phyloP scores from a whole-genome alignment of 495 filamentous ascomycete species.

The Acidomyces sp. region DNA sequence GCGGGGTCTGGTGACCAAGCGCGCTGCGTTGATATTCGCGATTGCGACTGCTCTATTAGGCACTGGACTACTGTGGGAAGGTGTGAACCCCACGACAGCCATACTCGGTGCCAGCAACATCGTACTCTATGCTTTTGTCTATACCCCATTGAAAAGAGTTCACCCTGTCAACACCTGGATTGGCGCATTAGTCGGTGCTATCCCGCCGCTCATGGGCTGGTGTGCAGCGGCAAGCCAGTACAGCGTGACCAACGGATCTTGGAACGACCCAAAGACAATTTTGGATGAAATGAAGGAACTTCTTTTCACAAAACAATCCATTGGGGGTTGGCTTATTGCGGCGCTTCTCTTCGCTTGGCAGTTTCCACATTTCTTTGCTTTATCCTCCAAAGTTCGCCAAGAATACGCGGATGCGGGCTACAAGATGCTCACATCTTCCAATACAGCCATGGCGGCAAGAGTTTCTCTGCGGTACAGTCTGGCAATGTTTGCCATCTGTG shows the following conservation, averaged over 20 bases:
- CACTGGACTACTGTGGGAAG: constrained; percentile 59
- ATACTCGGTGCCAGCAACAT: constrained; percentile 80
- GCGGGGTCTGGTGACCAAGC: constrained; percentile 60
- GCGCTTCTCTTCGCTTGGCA: constrained; percentile 87
- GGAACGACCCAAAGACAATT: constrained; percentile 20
- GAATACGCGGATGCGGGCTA: constrained; percentile 85
- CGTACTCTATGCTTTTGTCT: constrained; percentile 73
- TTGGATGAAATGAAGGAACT: constrained; percentile 42
- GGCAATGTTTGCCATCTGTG: constrained; percentile 74
- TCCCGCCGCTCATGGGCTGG: constrained; percentile 97
- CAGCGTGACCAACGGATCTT: constrained; percentile 50
- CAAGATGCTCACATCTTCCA: constrained; percentile 80
- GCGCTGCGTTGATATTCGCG: constrained; percentile 70
- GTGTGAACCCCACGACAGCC: constrained; percentile 86
- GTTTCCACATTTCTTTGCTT: constrained; percentile 92
- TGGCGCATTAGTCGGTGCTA: constrained; percentile 81
- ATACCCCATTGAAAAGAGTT: constrained; percentile 83
- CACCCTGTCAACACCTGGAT: constrained; percentile 89
- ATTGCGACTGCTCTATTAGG: constrained; percentile 52
- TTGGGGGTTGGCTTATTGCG: constrained; percentile 80
- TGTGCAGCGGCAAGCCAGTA: constrained; percentile 80
- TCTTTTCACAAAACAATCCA: constrained; percentile 47
- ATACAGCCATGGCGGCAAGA: constrained; percentile 67
- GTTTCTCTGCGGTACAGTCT: constrained; percentile 83
- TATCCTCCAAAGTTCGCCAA: constrained; percentile 74